Evolutionary conservation across 441 rosid genomes (phyloP).

Genomic region (Adansonia grandidieri): DNA sequence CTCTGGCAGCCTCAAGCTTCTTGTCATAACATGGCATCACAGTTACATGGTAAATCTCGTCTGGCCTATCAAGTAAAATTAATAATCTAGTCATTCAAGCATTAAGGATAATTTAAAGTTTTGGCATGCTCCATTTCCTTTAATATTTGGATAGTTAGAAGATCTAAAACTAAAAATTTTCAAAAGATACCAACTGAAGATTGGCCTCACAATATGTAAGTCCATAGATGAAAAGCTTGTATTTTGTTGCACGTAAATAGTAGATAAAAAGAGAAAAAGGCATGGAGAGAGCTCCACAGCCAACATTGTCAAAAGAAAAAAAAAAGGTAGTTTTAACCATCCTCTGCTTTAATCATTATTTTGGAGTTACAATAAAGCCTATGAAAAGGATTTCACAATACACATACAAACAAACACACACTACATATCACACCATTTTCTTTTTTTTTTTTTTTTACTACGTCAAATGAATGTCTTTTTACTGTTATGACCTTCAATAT

Average conservation of each 20-base stretch:
- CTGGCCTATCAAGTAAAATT: slow-evolving; percentile 55
- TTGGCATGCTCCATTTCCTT: not conserved
- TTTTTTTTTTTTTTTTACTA: not conserved
- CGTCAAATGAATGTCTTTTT: not conserved
- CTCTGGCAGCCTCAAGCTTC: slow-evolving; percentile 93
- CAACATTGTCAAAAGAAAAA: not conserved
- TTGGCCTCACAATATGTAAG: not conserved
- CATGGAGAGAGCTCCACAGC: not conserved
- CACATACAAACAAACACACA: not conserved
- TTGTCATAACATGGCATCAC: slow-evolving; percentile 98
- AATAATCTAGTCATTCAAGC: slow-evolving; percentile 28
- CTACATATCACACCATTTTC: not conserved
- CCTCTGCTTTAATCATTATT: not conserved
- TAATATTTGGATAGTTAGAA: not conserved
- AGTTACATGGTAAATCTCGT: slow-evolving; percentile 85
- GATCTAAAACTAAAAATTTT: slow-evolving; percentile 8
- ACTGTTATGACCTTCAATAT: not conserved
- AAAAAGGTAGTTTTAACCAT: not conserved
- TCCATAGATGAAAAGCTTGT: not conserved
- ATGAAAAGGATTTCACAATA: not conserved
- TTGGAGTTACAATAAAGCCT: not conserved
- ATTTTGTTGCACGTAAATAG: not conserved
- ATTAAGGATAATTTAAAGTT: not conserved
- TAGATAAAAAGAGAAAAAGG: slow-evolving; percentile 1
- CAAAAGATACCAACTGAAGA: slow-evolving; percentile 16